These are phyloP conservation scores for Rubroboletus pulcherrimus DNA, from an alignment of 768 basidiomycete species.

Conservation along the genomic window DNA sequence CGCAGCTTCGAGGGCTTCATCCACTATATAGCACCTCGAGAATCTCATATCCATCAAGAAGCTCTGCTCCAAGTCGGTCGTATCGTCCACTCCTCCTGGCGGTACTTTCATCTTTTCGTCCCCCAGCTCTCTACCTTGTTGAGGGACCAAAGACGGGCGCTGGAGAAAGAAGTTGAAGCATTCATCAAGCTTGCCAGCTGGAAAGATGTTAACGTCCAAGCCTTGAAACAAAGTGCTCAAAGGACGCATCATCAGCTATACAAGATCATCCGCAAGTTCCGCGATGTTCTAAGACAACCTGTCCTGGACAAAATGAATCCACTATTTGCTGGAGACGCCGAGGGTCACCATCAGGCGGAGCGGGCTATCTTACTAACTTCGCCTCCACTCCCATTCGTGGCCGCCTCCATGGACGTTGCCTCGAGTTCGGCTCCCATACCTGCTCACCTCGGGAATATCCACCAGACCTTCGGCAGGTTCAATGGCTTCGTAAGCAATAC, in stretches of 20 bases:
- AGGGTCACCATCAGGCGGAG: constrained; percentile 23
- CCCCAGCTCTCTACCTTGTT: constrained; percentile 47
- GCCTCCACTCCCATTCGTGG: neutral
- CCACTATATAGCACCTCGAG: constrained; percentile 31
- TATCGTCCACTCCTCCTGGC: constrained; percentile 57
- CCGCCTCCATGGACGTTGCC: neutral
- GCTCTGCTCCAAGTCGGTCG: constrained; percentile 49
- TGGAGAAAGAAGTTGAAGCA: constrained; percentile 79
- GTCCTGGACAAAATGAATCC: constrained; percentile 40
- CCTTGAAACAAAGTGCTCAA: constrained; percentile 87
- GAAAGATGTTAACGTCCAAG: constrained; percentile 95
- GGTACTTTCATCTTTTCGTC: constrained; percentile 63
- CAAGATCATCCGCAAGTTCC: constrained; percentile 87
- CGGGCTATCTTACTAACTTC: constrained; percentile 2
- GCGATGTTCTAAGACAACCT: constrained; percentile 82
- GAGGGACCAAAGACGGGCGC: constrained; percentile 45
- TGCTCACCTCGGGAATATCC: constrained; percentile 46
- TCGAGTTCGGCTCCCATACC: constrained; percentile 11
- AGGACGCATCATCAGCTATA: constrained; percentile 88
- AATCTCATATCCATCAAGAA: constrained; percentile 26
- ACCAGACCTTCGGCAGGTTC: constrained; percentile 51
- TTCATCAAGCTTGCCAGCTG: constrained; percentile 96
- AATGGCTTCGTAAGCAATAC: constrained; percentile 38
- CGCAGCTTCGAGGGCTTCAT: constrained; percentile 60
- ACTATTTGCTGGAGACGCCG: constrained; percentile 34